phyloP scores from a whole-genome alignment of 306 rosid genomes.

The Cicer pinnatifidum region DNA sequence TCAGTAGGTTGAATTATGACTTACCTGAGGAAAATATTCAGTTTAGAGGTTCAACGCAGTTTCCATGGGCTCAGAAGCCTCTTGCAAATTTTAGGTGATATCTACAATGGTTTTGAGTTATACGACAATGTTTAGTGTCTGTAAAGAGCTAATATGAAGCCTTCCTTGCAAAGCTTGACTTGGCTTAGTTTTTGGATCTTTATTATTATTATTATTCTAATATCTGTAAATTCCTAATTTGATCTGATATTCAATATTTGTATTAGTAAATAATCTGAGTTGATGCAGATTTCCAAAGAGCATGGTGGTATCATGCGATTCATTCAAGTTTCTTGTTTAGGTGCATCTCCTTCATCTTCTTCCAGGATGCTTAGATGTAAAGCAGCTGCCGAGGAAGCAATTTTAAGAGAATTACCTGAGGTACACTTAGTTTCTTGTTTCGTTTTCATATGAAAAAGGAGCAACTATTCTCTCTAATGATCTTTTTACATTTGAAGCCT shows the following conservation, averaged over 20 bases:
- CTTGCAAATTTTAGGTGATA: conserved; percentile 26
- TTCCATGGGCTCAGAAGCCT: conserved; percentile 23
- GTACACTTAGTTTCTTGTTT: conserved; percentile 49
- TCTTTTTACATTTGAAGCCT: conserved; percentile 17
- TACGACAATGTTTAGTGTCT: conserved; percentile 17
- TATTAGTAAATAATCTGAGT: conserved; percentile 34
- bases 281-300: conserved; percentile 87
- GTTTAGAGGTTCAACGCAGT: background rate
- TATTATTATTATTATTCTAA: conserved; percentile 11
- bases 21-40: conserved; percentile 16
- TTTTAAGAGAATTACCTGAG: conserved; percentile 86
- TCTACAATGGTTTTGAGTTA: background rate
- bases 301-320: conserved; percentile 97
- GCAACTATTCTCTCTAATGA: background rate
- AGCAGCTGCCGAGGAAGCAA: conserved; percentile 87
- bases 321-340: conserved; percentile 90
- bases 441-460: conserved; percentile 23
- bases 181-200: background rate
- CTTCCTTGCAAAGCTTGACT: no score
- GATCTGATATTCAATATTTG: conserved; percentile 18
- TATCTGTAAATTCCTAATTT: conserved; percentile 40
- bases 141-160: background rate
- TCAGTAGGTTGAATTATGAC: conserved; percentile 23
- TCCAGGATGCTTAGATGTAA: conserved; percentile 84
- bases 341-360: conserved; percentile 85